Base-by-base conservation (phyloP, 1,284 basidiomycete genomes). In the Athelia psychrophila region DNA sequence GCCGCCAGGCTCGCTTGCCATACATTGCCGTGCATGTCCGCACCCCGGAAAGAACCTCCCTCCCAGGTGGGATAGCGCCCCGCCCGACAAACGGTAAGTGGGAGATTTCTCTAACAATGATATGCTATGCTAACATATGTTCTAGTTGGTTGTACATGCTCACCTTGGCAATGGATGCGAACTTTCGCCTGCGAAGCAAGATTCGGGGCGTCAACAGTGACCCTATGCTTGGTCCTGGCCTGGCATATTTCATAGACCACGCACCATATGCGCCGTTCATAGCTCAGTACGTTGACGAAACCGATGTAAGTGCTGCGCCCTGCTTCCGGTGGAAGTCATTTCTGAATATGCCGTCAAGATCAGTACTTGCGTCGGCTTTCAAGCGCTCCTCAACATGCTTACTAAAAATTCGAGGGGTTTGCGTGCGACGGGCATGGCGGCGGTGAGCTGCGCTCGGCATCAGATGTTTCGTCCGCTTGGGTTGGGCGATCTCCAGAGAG, bases 401-500 rank as follows among this genome's bases (percentile, higher is more conserved):
- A 55, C 51, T 1, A 48, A 51, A 19, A n/a, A 51, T 23, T 56
- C 54, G 12, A 55, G 50, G 3, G 58, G 58, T 13, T 38, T 58
- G 9, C 50, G 52, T 1, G 40, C 45, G 6, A 53, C 56, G 2
- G 58, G 58, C 5, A 53, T 57, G 0, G 58, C 54, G 5, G 56
- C 48, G 0, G 30, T 47, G 9, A 49, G 54, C 2, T 56, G 56
- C 46, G 48, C 47, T 1, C 49, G 56, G 1, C 56, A 58, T 27
- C 54, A 54, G 33, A 27, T 47, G 6, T 25, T 59, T 23, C 54
- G 51, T 5, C 48, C 49, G 0, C 18, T 51, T 1, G 56, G 58
- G 0, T 2, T 59, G 2, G 56, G 56, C 12, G 57, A 60, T 25
- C 44, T 60, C 13, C 58, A 60, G 32, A 58, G 57, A 23, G 58